Base-by-base conservation (phyloP, 352 stramenopile genomes). In the Elongisporangium senticosum region DNA sequence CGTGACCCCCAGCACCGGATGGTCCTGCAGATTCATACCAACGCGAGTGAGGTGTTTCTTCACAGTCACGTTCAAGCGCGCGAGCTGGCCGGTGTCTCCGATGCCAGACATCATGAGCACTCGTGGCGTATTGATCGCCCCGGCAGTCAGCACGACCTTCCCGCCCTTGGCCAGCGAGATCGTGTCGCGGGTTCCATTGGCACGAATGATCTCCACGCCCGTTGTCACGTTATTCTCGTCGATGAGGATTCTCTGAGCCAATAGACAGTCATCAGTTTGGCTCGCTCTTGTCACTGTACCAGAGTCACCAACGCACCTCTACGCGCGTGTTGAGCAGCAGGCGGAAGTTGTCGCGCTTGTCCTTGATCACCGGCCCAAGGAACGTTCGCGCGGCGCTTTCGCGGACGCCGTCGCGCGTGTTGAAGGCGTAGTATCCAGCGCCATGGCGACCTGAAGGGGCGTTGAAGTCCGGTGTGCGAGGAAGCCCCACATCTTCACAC, bases 11-110 rank as follows among this genome's bases (percentile, higher is more conserved):
- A 96, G 62, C 24, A 88, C 87, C 4, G 86, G 87, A 51, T 96
- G 89, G 56, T 97, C 89, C 56, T 96, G 87, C 15, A 97, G 62
- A 56, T 96, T 96, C 74, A 86, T 89, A 4, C 90, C 90, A 2
- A 97, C 86, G 14, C 74, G 78, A 20, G 84, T 58, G 11, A 93
- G 63, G 50, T 90, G 70, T 13, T 90, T 88, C 52, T 85, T 81
- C 14, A 84, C 64, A 0, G 72, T 70, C 24, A 96, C 59, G 0
- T 67, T 69, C 17, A 77, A 63, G 11, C 71, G 61, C 11, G 72
- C 49, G 2, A 96, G 79, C 20, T 65, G 67, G 19, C 69, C 65
- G 19, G 56, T 55, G 57, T 84, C 58, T 7, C 74, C 80, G 33
- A 90, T 62, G 6, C 80, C 77, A 3, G 80, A 94, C 28, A 83